Evolutionary conservation across 225 moss, liverwort and hornwort genomes (phyloP), one percentile per base, ranked within the genome.

Genomic region (Straminergon stramineum): DNA sequence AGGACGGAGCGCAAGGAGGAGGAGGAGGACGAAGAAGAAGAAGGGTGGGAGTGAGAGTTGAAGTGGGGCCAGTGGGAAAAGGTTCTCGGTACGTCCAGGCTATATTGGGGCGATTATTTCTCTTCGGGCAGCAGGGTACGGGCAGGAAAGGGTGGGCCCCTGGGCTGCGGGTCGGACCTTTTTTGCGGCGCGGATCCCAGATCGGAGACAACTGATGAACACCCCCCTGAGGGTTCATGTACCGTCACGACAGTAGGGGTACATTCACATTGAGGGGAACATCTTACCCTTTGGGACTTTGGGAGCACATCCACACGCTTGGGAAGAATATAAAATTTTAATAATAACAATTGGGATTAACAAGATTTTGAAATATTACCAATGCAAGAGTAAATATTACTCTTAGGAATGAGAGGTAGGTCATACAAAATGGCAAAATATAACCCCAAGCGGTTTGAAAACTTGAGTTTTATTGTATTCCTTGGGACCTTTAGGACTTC

Each of bases 111-210:
- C 56, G 21, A 28, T 64, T 13, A 27, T 88, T 90, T 64, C 5
- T 34, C 35, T 13, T 41, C 91, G 91, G 91, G 91, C 91, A 91
- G 91, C 48, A 10, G 2, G 17, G 0, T 13, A 2, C 60, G 85
- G 88, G 86, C 88, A 82, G 82, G 12, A 3, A 1, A 1, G 3
- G 83, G 58, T 26, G 85, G 85, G 88, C 65, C 55, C 85, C 71
- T 0, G 17, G 48, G 2, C 11, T 31, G 60, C 23, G 66, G 51
- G 56, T 26, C 10, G 30, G 74, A 76, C 79, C 90, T 79, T 83
- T 88, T 79, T 89, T 75, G 92, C 90, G 86, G 90, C 86, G 90
- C 43, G 80, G 86, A 88, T 89, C 90, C 92, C 90, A 52, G 90
- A 90, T 73, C 79, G 84, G 90, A 60, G 88, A 92, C 92, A 66